Evolutionary conservation across 768 basidiomycete genomes (phyloP), one percentile per base, ranked within the genome.

Genomic region (Pulveroboletus sp.): DNA sequence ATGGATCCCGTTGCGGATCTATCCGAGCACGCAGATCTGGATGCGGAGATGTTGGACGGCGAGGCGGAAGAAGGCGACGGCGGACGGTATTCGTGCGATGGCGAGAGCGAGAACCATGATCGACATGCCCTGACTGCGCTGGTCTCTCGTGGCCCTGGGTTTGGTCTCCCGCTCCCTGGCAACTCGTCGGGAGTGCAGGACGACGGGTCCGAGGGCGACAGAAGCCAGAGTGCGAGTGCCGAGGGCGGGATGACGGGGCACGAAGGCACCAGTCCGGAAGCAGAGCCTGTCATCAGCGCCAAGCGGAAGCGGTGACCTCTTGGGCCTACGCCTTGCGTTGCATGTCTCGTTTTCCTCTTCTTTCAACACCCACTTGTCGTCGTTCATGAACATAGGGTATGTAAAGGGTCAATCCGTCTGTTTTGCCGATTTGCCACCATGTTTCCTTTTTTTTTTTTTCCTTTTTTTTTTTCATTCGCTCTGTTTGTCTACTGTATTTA

Each of bases 1-100:
- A 56, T 49, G 42, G 45, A 47, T 33, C 50, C 48, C 10, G 38
- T 44, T 30, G 21, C n/a, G 49, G 54, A 55, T 39, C 43, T 54
- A 0, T 36, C 46, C 21, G 58, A 54, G 14, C 57, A 12, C 0
- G 41, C 39, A 0, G 67, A 64, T 17, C 3, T 43, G 7, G 67
- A 70, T 28, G 52, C 59, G 1, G 68, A 66, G 11, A 63, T 69
- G 64, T 9, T 67, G 6, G 68, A 68, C 28, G 47, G 17, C 12
- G 66, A 64, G 3, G 46, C 33, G 1, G 55, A 57, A 5, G 47
- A 42, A 9, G 43, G 21, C 0, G 55, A 55, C 0, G 52, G 4
- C 0, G 55, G 43, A 4, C 1, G 38, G 2, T 51, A 56, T 21
- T 42, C 15, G 8, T 27, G 46, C n/a, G 57, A 55, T 3, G 55